A percentile compares a stretch with the other conserved stretches of the same genome.
Conservation (phyloP, 352 stramenopile species). For the Blastocystis sp. region DNA sequence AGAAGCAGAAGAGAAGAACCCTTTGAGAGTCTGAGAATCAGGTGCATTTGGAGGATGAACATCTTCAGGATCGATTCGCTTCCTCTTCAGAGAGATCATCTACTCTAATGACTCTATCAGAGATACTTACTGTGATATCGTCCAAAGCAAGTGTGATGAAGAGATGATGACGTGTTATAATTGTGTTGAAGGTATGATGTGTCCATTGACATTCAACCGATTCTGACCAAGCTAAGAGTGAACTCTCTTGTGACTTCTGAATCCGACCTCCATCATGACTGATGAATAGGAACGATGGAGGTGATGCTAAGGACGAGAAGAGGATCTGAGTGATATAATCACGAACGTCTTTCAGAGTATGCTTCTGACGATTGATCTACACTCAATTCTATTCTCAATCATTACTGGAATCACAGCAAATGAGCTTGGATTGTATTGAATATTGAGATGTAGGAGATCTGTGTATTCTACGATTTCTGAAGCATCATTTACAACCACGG, state of each 20-base stretch:
- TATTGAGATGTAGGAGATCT: conserved; percentile 33
- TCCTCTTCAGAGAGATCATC: conserved; percentile 42
- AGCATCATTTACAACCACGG: not conserved
- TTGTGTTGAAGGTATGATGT: conserved; percentile 42
- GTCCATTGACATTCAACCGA: conserved; percentile 31
- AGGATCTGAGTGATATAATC: not conserved
- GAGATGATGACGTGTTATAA: conserved; percentile 53
- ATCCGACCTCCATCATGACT: not conserved
- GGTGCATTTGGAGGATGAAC: not conserved
- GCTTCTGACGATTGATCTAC: conserved; percentile 1
- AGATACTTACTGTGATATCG: not conserved
- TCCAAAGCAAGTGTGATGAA: conserved; percentile 10
- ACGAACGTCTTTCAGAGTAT: conserved; percentile 12
- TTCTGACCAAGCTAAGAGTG: conserved; percentile 34
- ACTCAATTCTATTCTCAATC: not conserved
- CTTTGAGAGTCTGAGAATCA: not conserved
- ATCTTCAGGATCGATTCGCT: not conserved
- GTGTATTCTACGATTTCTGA: not conserved
- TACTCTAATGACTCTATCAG: not conserved
- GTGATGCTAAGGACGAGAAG: not conserved
- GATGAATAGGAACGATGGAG: conserved; percentile 13
- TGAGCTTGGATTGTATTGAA: conserved; percentile 16
- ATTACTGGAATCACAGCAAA: conserved; percentile 41
- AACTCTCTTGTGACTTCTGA: not conserved
- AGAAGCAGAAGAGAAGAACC: not conserved